Conservation (phyloP, 1,139 yeast genomes). For the Yamadazyma triangularis region DNA sequence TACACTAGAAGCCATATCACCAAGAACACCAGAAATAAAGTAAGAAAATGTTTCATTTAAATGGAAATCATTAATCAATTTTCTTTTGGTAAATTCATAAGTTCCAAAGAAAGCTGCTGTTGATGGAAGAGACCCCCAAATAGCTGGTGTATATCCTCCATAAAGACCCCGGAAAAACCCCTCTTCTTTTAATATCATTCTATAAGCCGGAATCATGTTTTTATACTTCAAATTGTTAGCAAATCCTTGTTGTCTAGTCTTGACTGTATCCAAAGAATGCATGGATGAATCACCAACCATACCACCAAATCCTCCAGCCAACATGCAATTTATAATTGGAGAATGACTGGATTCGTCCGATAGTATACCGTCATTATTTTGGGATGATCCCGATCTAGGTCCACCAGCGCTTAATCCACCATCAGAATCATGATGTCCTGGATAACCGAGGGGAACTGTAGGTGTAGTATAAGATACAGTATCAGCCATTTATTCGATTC, state of each 20-base stretch:
- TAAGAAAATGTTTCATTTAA: conserved; percentile 78
- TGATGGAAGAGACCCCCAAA: conserved; percentile 87
- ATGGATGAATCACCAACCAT: conserved; percentile 86
- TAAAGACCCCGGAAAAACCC: conserved; percentile 83
- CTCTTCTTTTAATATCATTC: conserved; percentile 71
- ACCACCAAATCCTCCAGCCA: conserved; percentile 96
- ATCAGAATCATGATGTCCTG: conserved; percentile 19
- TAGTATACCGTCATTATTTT: neutral
- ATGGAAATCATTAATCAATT: conserved; percentile 58
- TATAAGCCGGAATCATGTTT: conserved; percentile 64
- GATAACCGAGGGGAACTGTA: conserved; percentile 41
- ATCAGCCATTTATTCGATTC: too few species aligned
- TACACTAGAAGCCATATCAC: conserved; percentile 87
- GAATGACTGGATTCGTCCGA: conserved; percentile 11
- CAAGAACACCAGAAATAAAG: conserved; percentile 80
- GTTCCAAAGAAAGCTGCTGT: conserved; percentile 91
- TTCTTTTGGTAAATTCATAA: conserved; percentile 76
- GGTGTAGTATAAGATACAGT: conserved; percentile 31
- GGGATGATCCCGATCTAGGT: too few species aligned
- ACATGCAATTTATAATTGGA: conserved; percentile 59
- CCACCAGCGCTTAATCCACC: neutral
- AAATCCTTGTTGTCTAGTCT: conserved; percentile 95
- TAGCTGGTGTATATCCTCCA: conserved; percentile 90
- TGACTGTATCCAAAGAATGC: conserved; percentile 96
- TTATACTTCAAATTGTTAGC: conserved; percentile 63